Base-by-base conservation (phyloP, 768 basidiomycete genomes). In the Daedaleopsis sinensis region DNA sequence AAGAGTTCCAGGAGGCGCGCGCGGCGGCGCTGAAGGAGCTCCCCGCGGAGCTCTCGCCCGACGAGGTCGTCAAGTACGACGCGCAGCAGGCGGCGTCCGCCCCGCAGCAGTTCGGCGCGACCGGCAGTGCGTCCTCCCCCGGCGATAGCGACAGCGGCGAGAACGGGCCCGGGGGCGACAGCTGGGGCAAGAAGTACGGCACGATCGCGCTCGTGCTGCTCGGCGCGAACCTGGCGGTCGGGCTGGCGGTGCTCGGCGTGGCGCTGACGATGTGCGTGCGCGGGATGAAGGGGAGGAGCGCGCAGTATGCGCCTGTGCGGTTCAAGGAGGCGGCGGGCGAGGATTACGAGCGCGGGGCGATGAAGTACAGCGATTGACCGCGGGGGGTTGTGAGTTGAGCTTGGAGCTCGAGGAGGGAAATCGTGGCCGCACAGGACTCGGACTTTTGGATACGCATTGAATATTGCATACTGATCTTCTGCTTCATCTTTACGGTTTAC, bases 1-100 rank as follows among this genome's bases (percentile, higher is more conserved):
- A 58, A 19, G 72, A 76, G 61, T 76, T 76, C 64, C 52, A 63
- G n/a, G 52, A 37, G 11, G 56, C 64, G 19, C 71, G 73, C 37
- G 27, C 65, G 21, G 58, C 57, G 5, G 57, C 35, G 11, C 62
- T 63, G 32, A 47, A 50, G n/a, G n/a, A 57, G 55, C 39, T 58
- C 8, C 62, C 57, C 12, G 48, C 62, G 2, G 18, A 48, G 11
- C 9, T 56, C 18, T 42, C 49, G 16, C 53, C 62, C 5, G 7
- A 42, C 11, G 7, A 16, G 16, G 19, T 27, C 27, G 42, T 44
- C 23, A 12, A 23, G 24, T 43, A 46, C 42, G 23, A 24, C 27
- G 23, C 10, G 10, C 5, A 42, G 37, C 19, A n/a, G 8, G 21
- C 54, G 16, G 27, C 27, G 4, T 32, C 27, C 27, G 7, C 15